Evolutionary conservation across 805 yeast species (phyloP).

Genomic region (Huiozyma sinensis): DNA sequence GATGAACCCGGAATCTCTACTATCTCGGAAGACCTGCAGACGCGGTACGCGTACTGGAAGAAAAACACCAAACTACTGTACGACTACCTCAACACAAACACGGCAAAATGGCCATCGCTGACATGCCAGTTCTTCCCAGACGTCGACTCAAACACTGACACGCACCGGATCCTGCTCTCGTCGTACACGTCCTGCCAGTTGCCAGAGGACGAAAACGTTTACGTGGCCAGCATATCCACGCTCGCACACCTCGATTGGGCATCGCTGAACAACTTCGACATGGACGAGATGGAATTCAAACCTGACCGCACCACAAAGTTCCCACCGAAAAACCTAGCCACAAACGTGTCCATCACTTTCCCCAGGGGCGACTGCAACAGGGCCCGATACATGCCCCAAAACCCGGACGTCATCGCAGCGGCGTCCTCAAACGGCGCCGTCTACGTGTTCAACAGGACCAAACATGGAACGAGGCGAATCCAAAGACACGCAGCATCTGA

Average conservation of each 20-base stretch:
- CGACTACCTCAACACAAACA: constrained; percentile 59
- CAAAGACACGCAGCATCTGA: constrained; percentile 6
- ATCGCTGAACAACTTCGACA: constrained; percentile 28
- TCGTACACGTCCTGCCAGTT: constrained; percentile 28
- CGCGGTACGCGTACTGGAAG: constrained; percentile 49
- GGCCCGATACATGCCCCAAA: constrained; percentile 70
- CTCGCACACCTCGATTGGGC: constrained; percentile 25
- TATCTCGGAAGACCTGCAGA: constrained; percentile 19
- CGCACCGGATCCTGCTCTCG: constrained; percentile 23
- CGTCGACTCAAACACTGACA: constrained; percentile 18
- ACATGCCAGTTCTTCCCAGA: constrained; percentile 61
- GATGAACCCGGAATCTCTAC: neutral
- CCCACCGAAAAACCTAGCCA: constrained; percentile 20
- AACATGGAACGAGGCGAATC: constrained; percentile 44
- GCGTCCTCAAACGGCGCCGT: constrained; percentile 56
- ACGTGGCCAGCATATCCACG: constrained; percentile 23
- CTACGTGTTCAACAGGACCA: constrained; percentile 70
- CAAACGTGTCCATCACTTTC: constrained; percentile 20
- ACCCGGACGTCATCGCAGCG: constrained; percentile 72
- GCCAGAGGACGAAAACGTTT: constrained; percentile 26
- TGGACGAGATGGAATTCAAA: constrained; percentile 30
- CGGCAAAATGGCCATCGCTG: constrained; percentile 60
- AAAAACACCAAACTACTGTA: constrained; percentile 69
- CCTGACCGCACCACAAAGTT: constrained; percentile 23
- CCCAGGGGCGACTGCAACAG: constrained; percentile 54